Conservation (phyloP, 2,329 filamentous ascomycete species). For the Colletotrichum magnum region DNA sequence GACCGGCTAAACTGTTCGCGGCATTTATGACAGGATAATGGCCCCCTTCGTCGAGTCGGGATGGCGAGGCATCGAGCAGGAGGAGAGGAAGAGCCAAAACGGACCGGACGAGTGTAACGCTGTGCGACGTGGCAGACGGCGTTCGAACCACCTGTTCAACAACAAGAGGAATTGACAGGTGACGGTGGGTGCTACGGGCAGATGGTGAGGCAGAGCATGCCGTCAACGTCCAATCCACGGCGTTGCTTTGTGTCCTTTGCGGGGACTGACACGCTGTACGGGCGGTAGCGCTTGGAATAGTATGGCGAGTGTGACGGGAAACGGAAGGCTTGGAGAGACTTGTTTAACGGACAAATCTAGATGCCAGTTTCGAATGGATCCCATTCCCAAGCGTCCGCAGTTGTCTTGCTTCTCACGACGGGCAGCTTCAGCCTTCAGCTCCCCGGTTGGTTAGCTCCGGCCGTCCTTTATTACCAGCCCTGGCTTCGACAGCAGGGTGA, state of each 20-base stretch:
- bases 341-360: slow-evolving; percentile 8
- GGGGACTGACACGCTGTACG: slow-evolving; percentile 24
- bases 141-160: slow-evolving; percentile 24
- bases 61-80: not conserved
- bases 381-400: slow-evolving; percentile 11
- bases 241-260: slow-evolving; percentile 6
- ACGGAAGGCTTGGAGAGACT: slow-evolving; percentile 9
- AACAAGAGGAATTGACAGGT: slow-evolving; percentile 7
- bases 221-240: not conserved
- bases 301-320: slow-evolving; percentile 20
- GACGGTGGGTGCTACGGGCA: not conserved
- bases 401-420: slow-evolving; percentile 15
- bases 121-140: slow-evolving; percentile 30
- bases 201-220: not conserved
- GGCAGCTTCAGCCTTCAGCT: slow-evolving; percentile 13
- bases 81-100: not conserved
- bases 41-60: not conserved
- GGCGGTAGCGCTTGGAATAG: slow-evolving; percentile 11
- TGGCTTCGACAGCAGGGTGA: slow-evolving; percentile 6
- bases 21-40: not conserved
- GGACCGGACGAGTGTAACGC: slow-evolving; percentile 5
- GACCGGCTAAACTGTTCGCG: slow-evolving; percentile 9
- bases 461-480: slow-evolving; percentile 13
- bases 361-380: slow-evolving; percentile 12
- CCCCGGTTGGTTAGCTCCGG: slow-evolving; percentile 11